Evolutionary conservation across 2,329 filamentous ascomycete species (phyloP).

Genomic region (Colletotrichum sp.): DNA sequence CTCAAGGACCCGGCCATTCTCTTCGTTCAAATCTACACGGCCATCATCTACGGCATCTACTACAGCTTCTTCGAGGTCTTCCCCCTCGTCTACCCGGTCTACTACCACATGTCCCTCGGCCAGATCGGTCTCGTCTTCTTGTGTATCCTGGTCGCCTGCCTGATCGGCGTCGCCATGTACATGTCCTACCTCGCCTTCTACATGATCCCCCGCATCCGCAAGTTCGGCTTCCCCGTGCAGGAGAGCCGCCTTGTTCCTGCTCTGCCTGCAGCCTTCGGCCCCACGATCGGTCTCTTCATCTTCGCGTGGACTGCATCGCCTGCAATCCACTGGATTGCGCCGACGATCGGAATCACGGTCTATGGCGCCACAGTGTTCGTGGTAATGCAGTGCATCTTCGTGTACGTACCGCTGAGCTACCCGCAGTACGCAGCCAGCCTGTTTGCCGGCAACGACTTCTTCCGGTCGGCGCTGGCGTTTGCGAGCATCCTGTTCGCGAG

Average conservation of each 20-base stretch:
- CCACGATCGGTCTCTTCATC: constrained; percentile 64
- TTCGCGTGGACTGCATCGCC: constrained; percentile 63
- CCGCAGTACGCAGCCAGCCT: constrained; percentile 62
- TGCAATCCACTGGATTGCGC: constrained; percentile 58
- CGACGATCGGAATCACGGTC: constrained; percentile 61
- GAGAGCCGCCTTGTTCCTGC: constrained; percentile 62
- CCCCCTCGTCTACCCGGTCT: constrained; percentile 63
- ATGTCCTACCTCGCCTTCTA: constrained; percentile 55
- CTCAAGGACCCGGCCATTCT: constrained; percentile 66
- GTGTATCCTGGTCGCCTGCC: constrained; percentile 61
- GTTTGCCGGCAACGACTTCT: constrained; percentile 67
- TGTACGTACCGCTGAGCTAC: constrained; percentile 62
- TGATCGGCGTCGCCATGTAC: constrained; percentile 56
- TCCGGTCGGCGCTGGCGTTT: constrained; percentile 62
- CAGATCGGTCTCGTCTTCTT: constrained; percentile 65
- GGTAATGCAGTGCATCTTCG: constrained; percentile 64
- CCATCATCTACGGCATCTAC: constrained; percentile 66
- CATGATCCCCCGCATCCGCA: constrained; percentile 54
- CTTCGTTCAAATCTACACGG: constrained; percentile 67
- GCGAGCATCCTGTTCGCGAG: constrained; percentile 64
- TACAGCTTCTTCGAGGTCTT: constrained; percentile 71
- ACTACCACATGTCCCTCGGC: constrained; percentile 65
- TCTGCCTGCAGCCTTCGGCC: constrained; percentile 54
- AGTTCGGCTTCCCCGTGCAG: constrained; percentile 53
- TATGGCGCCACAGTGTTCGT: constrained; percentile 58